Evolutionary conservation across 192 early-diverging fungal genomes (phyloP), one percentile per base, ranked within the genome.

Genomic region (Coemansia furcata): DNA sequence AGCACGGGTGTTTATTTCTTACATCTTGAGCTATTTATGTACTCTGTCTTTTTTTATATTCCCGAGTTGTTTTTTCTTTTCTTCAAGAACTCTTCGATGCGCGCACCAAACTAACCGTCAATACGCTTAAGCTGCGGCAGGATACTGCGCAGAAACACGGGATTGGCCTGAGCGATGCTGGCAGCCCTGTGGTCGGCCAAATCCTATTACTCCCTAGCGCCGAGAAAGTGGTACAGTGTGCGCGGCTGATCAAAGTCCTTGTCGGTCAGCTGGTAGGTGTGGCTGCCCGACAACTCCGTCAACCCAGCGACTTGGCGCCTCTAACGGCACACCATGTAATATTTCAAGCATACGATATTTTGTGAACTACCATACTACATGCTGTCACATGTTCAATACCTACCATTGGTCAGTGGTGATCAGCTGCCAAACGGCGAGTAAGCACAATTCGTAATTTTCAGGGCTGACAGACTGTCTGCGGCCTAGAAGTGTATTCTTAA

Each of bases 181-280:
- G 76, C 84, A 23, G 83, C 86, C 39, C 86, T 83, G 68, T 89
- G 85, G 54, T 85, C 72, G 30, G 87, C 72, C 76, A 89, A 69
- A 44, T 90, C 87, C 9, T 68, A 46, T 52, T 71, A 71, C 63
- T 82, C 74, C 2, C 30, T 37, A 8, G 50, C 38, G 30, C 44
- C 46, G 21, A 82, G 61, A 69, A 84, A 32, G 19, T 72, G 76
- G 66, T 85, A 89, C 35, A 89, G 60, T 44, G 82, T 77, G 32
- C 87, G 67, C 39, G 87, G 85, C 82, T 89, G 87, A 37, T 86
- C 86, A 82, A 87, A 89, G 74, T 89, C 87, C 36, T 78, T 77
- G 43, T 89, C 86, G 2, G 85, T 84, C 33, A 86, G 68, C 59
- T 75, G 62, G 33, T 82, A 84, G 12, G 65, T 67, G 59, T 85